These are phyloP conservation scores for Sclerotinia spermophila DNA, from an alignment of 2,329 filamentous ascomycete genomes.

Conservation along the genomic window DNA sequence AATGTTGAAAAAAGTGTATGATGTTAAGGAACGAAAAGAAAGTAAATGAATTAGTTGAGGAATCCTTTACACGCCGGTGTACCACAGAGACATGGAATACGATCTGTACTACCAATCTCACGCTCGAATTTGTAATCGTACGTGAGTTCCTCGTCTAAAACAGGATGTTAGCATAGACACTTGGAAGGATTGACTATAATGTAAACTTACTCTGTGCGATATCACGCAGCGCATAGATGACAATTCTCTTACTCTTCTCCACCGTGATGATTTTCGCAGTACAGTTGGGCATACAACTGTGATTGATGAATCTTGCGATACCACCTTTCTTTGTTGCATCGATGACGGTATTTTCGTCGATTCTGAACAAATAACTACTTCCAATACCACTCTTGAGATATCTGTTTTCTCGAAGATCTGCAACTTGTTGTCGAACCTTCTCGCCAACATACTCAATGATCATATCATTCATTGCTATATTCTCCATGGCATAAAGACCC, in stretches of 20 bases:
- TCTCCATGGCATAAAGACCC: constrained; percentile 96
- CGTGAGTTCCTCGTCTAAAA: constrained; percentile 89
- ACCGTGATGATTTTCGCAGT: constrained; percentile 99
- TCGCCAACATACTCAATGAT: constrained; percentile 99
- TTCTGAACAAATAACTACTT: constrained; percentile 95
- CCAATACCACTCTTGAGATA: constrained; percentile 97
- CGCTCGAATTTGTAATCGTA: constrained; percentile 99
- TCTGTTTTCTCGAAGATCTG: constrained; percentile 87
- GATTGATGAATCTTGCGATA: constrained; percentile 97
- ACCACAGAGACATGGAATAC: constrained; percentile 95
- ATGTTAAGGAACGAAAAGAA: constrained; percentile 12
- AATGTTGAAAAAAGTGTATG: constrained; percentile 16
- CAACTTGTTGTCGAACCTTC: constrained; percentile 93
- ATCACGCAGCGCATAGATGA: constrained; percentile 95
- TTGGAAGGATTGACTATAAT: neutral
- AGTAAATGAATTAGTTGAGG: constrained; percentile 75
- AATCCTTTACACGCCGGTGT: constrained; percentile 97
- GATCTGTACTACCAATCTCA: constrained; percentile 89
- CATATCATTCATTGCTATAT: constrained; percentile 96
- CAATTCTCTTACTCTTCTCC: constrained; percentile 95
- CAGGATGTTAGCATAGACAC: constrained; percentile 24
- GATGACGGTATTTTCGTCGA: constrained; percentile 95
- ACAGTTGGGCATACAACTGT: constrained; percentile 97
- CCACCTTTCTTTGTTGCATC: constrained; percentile 98
- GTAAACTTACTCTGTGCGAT: constrained; percentile 80